Percentiles rank a stretch among this genome's conserved stretches.
phyloP scores from a whole-genome alignment of 1,284 basidiomycete species.

The Sparassis latifolia region DNA sequence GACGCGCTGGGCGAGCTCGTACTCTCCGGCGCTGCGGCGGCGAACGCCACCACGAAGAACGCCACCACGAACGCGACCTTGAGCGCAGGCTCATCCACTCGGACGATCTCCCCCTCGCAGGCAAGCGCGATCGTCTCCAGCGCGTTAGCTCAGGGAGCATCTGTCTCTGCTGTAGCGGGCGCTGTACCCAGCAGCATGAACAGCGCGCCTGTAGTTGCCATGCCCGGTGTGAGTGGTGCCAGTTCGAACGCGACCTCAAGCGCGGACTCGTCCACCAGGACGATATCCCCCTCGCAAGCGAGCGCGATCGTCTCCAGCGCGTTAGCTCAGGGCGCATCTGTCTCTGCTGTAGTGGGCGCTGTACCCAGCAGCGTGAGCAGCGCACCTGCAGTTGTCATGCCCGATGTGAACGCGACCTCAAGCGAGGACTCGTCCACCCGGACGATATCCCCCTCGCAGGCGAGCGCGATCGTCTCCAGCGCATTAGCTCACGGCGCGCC shows the following conservation, averaged over 20 bases:
- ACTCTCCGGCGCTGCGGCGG: conserved; percentile 20
- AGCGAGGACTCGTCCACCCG: conserved; percentile 9
- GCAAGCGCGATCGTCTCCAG: conserved; percentile 15
- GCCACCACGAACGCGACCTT: conserved; percentile 1
- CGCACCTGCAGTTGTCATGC: neutral
- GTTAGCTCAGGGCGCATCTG: neutral
- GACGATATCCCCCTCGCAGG: conserved; percentile 16
- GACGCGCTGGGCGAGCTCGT: conserved; percentile 45
- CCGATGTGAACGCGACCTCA: conserved; percentile 3
- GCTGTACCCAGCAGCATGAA: no score
- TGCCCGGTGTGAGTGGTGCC: conserved; percentile 1
- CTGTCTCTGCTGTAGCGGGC: neutral
- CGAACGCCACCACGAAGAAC: conserved; percentile 2
- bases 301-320: conserved; percentile 15
- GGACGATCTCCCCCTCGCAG: conserved; percentile 15
- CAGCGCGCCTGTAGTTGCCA: neutral
- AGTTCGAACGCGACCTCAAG: conserved; percentile 1
- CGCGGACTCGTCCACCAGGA: conserved; percentile 11
- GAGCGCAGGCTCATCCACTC: conserved; percentile 8
- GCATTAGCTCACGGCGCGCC: conserved; percentile 4
- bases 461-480: conserved; percentile 14
- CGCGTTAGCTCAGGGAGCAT: conserved; percentile 5
- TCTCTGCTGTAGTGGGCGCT: neutral
- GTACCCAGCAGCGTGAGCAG: no score
- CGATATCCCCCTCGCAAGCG: conserved; percentile 16